phyloP scores from a whole-genome alignment of 331 rosid species.

The Quercus phellos region DNA sequence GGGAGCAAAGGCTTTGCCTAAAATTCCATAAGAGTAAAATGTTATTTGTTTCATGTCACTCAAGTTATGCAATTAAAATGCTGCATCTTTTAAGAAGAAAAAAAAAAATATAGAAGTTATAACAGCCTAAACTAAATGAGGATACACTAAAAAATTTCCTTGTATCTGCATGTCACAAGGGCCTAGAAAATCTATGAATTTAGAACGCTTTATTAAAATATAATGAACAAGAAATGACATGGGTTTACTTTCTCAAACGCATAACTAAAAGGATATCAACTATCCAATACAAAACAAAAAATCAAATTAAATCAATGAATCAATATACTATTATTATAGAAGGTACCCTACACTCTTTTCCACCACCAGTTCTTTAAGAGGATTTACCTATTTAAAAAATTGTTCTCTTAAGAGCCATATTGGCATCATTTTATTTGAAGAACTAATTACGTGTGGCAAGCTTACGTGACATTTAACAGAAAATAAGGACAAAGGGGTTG shows the following conservation, averaged over 20 bases:
- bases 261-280: neutral
- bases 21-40: neutral
- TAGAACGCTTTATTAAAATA: neutral
- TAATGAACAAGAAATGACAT: no score
- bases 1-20: conserved; percentile 54
- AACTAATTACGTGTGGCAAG: no score
- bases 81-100: neutral
- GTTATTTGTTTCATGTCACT: neutral
- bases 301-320: neutral
- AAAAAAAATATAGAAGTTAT: no score
- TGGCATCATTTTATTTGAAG: no score
- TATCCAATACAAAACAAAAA: neutral
- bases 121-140: neutral
- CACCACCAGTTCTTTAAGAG: neutral
- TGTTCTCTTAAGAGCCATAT: no score
- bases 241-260: neutral
- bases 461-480: no score
- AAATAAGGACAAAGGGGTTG: no score
- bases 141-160: neutral
- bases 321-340: neutral
- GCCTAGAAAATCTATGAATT: neutral
- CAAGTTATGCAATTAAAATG: neutral
- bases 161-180: neutral
- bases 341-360: neutral
- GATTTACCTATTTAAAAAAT: no score